These are phyloP conservation scores for Candida smagusa DNA, from an alignment of 1,139 yeast species.

Conservation along the genomic window DNA sequence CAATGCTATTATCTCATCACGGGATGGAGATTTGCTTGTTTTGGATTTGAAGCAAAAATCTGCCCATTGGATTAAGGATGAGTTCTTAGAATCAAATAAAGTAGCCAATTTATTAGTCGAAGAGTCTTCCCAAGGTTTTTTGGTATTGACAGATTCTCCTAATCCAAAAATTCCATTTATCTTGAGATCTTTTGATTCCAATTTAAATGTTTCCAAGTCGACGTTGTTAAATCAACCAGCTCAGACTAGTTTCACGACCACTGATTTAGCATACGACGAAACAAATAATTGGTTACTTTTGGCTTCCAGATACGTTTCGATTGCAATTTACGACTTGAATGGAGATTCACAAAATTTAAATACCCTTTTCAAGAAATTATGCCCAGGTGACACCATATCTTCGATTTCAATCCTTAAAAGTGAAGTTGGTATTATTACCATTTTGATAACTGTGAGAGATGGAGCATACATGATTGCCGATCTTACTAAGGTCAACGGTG, in stretches of 20 bases:
- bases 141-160: conserved; percentile 61
- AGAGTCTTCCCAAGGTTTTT: conserved; percentile 18
- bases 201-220: conserved; percentile 13
- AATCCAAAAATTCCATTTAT: conserved; percentile 57
- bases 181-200: conserved; percentile 34
- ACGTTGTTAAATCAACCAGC: conserved; percentile 32
- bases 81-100: conserved; percentile 32
- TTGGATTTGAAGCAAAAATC: conserved; percentile 31
- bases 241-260: conserved; percentile 53
- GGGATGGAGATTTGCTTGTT: conserved; percentile 51
- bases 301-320: conserved; percentile 71
- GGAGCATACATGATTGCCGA: conserved; percentile 50
- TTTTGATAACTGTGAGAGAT: conserved; percentile 58
- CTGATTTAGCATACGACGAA: conserved; percentile 48
- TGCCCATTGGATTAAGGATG: conserved; percentile 22
- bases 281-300: conserved; percentile 45
- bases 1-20: conserved; percentile 48
- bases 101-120: conserved; percentile 51
- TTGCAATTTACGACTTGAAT: conserved; percentile 52
- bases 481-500: conserved; percentile 13
- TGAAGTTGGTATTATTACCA: conserved; percentile 11
- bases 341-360: conserved; percentile 14
- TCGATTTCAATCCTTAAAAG: conserved; percentile 41
- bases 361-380: conserved; percentile 48
- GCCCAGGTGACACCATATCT: conserved; percentile 76